Base-by-base conservation (phyloP, 768 basidiomycete genomes). In the Podaxis sp. region DNA sequence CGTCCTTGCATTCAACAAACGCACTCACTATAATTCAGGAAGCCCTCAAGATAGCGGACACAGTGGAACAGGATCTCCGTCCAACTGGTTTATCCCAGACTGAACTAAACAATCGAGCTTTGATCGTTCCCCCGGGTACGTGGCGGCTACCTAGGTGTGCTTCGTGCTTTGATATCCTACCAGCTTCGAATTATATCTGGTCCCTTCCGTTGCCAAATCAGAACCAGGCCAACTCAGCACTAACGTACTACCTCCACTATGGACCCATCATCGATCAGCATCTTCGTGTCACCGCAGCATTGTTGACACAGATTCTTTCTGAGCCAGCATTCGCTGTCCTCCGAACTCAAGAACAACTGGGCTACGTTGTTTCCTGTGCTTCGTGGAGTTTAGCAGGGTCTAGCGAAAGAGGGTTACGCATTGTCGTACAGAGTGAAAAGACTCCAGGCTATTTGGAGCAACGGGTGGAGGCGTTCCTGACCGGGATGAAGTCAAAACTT, bases 321-420 rank as follows among this genome's bases (percentile, higher is more conserved):
- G 97, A 99, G 67, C 96, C 95, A 1, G 84, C 90, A 9, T 99
- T 98, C 74, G 88, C 96, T 69, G 77, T 87, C 23, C 82, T 99
- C 32, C 88, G 97, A 28, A 98, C 95, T 3, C 88, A 93, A 70
- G 93, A 98, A 69, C 97, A 99, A 72, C 81, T 99, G 1, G 97
- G 97, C 4, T 99, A 99, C 71, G 81, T 97, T 46, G 95, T 97
- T 37, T 82, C 79, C 7, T 87, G 84, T 64, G 77, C 78, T 0
- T 69, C 74, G 32, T 86, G 83, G 82, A 70, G 77, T 9, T 71
- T 89, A 46, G 69, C 81, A 44, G 89, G 90, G n/a, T 77, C 83
- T 2, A 86, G 83, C 48, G 83, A 89, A 62, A 81, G 84, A 63
- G 94, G 95, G 5, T 74, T 95, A 62, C 85, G 91, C 46, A 82